Percentiles rank a stretch among this genome's conserved stretches.
These are phyloP conservation scores for Xylariaceae sp. DNA, from an alignment of 2,329 filamentous ascomycete species.

Conservation along the genomic window DNA sequence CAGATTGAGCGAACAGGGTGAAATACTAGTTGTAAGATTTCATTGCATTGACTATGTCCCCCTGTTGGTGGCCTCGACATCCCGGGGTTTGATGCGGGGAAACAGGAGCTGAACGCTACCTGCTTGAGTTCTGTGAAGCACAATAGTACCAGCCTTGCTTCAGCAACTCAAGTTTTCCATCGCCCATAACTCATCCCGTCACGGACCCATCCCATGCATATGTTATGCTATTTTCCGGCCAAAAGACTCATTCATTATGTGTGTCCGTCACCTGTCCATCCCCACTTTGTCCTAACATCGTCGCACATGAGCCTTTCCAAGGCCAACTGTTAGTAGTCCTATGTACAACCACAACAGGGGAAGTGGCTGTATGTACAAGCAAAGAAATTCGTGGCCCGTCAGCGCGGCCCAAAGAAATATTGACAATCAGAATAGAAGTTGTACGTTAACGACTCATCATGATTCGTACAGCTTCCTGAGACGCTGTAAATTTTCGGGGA, in stretches of 20 bases:
- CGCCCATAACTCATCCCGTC: background rate
- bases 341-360: constrained; percentile 2
- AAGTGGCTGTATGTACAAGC: constrained; percentile 18
- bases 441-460: background rate
- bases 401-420: constrained; percentile 11
- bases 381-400: background rate
- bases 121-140: background rate
- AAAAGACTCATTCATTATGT: background rate
- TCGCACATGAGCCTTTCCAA: constrained; percentile 6
- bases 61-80: background rate
- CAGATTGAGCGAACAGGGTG: too few species aligned
- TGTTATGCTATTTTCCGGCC: background rate
- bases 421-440: constrained; percentile 8
- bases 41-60: background rate
- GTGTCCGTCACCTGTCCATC: background rate
- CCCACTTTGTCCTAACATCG: constrained; percentile 3
- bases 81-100: background rate
- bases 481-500: constrained; percentile 1
- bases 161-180: background rate
- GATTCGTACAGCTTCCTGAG: background rate
- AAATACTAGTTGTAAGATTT: background rate
- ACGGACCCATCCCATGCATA: background rate
- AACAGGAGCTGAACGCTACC: background rate
- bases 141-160: background rate
- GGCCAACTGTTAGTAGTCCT: constrained; percentile 2